Evolutionary conservation across 768 basidiomycete genomes (phyloP).

Genomic region (Rhizopogon vinicolor): DNA sequence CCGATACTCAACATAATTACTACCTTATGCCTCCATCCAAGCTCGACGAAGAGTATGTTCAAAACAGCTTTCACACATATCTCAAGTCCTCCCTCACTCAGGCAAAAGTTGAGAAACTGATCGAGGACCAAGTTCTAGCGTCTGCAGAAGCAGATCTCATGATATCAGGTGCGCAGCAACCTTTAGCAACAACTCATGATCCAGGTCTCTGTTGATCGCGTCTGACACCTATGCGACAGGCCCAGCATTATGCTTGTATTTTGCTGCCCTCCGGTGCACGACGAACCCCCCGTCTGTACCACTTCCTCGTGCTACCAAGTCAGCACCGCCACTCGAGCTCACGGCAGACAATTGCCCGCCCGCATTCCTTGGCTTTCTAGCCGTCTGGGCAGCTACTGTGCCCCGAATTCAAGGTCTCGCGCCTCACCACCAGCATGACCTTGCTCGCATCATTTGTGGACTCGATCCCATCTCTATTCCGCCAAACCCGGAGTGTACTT

Average conservation of each 20-base stretch:
- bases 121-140: slow-evolving; percentile 69
- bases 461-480: slow-evolving; percentile 42
- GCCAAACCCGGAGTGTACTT: slow-evolving; percentile 37
- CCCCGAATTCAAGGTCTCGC: slow-evolving; percentile 56
- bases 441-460: slow-evolving; percentile 74
- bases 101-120: slow-evolving; percentile 69
- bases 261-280: slow-evolving; percentile 72
- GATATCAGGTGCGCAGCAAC: slow-evolving; percentile 62
- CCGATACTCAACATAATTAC: no score
- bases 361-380: slow-evolving; percentile 62
- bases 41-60: slow-evolving; percentile 62
- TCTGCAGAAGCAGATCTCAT: slow-evolving; percentile 81
- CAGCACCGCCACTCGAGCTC: slow-evolving; percentile 48
- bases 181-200: not conserved
- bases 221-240: slow-evolving; percentile 32
- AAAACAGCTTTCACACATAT: slow-evolving; percentile 79
- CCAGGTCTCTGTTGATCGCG: not conserved
- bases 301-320: slow-evolving; percentile 55
- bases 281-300: slow-evolving; percentile 80
- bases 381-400: slow-evolving; percentile 68
- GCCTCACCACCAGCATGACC: slow-evolving; percentile 73
- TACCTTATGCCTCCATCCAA: slow-evolving; percentile 9
- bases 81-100: slow-evolving; percentile 74
- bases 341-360: slow-evolving; percentile 67
- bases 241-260: slow-evolving; percentile 80